A percentile compares a stretch with the other conserved stretches of the same genome.
phyloP scores from a whole-genome alignment of 768 basidiomycete genomes.

The Hebeloma cylindrosporum region DNA sequence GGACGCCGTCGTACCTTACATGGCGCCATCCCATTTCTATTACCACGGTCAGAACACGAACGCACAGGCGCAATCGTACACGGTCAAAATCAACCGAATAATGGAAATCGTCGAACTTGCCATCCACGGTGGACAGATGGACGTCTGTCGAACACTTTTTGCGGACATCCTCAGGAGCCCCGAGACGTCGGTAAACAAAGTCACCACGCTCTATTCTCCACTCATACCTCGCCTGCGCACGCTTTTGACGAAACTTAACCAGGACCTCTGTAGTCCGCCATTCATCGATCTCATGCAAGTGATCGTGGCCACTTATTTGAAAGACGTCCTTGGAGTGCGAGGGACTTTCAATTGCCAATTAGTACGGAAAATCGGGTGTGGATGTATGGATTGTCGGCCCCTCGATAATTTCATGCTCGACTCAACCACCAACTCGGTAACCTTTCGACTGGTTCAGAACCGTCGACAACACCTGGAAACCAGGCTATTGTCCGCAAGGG shows the following conservation, averaged over 20 bases:
- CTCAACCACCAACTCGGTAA: conserved; percentile 9
- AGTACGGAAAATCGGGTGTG: conserved; percentile 34
- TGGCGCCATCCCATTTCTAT: background rate
- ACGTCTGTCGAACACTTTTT: conserved; percentile 19
- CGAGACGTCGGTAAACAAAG: background rate
- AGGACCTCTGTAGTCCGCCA: conserved; percentile 22
- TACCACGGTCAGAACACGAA: background rate
- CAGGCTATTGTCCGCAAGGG: conserved; percentile 16
- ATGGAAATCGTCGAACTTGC: conserved; percentile 27
- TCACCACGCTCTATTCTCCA: conserved; percentile 1
- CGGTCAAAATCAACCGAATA: conserved; percentile 25
- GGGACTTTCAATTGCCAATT: conserved; percentile 2
- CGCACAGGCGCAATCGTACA: conserved; percentile 3
- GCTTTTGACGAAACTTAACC: background rate
- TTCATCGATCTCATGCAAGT: conserved; percentile 30
- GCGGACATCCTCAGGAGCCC: background rate
- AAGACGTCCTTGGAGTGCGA: conserved; percentile 27
- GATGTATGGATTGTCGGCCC: conserved; percentile 29
- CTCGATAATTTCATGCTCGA: conserved; percentile 31
- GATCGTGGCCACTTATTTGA: conserved; percentile 30
- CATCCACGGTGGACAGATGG: conserved; percentile 20
- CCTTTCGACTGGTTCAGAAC: conserved; percentile 18
- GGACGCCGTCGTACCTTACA: conserved; percentile 1
- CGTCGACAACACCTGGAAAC: conserved; percentile 27
- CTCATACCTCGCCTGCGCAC: conserved; percentile 1